Conservation (phyloP, 139 green algal species). For the Chlorella sp. region DNA sequence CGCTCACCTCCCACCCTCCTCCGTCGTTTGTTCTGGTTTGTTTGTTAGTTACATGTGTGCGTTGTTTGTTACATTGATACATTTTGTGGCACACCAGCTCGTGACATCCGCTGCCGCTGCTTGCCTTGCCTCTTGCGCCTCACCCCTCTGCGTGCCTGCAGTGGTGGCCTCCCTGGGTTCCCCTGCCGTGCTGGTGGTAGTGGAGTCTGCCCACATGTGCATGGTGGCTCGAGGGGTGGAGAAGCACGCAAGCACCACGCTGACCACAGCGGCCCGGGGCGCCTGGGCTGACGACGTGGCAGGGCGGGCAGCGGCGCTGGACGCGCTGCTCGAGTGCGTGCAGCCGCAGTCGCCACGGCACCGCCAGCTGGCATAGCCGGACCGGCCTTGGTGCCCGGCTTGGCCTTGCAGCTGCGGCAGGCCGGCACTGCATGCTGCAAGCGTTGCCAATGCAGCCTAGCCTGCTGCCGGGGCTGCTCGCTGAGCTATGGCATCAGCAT, state of each 20-base stretch:
- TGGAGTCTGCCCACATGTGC: constrained; percentile 94
- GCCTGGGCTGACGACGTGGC: constrained; percentile 43
- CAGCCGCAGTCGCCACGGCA: neutral
- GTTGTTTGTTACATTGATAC: too few species aligned
- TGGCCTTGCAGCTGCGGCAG: too few species aligned
- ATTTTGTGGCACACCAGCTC: neutral
- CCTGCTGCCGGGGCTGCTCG: neutral
- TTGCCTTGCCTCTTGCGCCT: neutral
- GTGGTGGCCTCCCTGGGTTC: constrained; percentile 21
- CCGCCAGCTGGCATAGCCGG: neutral
- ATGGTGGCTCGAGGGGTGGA: constrained; percentile 96
- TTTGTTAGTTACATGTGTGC: too few species aligned
- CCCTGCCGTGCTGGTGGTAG: constrained; percentile 79
- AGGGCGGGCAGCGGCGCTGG: constrained; percentile 38
- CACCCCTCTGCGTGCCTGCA: neutral
- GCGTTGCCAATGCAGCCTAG: neutral
- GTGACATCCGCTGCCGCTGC: constrained; percentile 32
- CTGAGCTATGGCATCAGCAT: too few species aligned
- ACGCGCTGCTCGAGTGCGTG: constrained; percentile 7
- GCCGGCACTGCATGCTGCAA: neutral
- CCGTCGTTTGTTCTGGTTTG: too few species aligned
- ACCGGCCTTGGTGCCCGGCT: neutral
- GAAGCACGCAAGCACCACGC: constrained; percentile 83
- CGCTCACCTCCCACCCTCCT: neutral
- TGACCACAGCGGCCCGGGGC: constrained; percentile 69